These are phyloP conservation scores for Mycena floridula DNA, from an alignment of 768 basidiomycete species.

Conservation along the genomic window DNA sequence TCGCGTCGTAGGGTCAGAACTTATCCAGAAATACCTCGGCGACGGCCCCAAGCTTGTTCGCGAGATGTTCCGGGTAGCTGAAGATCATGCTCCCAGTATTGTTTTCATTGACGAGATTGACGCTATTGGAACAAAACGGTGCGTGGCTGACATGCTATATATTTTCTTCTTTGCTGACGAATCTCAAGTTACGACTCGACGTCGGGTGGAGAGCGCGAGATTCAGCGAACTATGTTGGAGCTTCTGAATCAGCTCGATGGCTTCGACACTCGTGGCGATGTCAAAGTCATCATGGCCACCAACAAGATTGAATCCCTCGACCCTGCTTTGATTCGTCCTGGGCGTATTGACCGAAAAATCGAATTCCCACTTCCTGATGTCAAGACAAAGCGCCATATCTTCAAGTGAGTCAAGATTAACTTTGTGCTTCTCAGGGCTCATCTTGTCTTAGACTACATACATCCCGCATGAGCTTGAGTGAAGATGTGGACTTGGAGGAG, in stretches of 20 bases:
- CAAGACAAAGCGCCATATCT: slow-evolving; percentile 99
- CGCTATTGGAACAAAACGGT: slow-evolving; percentile 97
- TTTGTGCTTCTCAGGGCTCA: neutral
- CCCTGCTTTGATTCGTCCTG: slow-evolving; percentile 96
- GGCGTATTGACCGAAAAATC: slow-evolving; percentile 98
- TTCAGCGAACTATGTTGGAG: slow-evolving; percentile 98
- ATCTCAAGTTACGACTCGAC: slow-evolving; percentile 94
- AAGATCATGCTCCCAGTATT: slow-evolving; percentile 97
- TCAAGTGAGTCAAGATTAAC: slow-evolving; percentile 52
- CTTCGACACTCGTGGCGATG: slow-evolving; percentile 99
- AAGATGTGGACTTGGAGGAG: slow-evolving; percentile 93
- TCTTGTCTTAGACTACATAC: slow-evolving; percentile 66
- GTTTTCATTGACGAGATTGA: slow-evolving; percentile 99
- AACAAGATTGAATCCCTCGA: slow-evolving; percentile 97
- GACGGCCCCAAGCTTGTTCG: slow-evolving; percentile 98
- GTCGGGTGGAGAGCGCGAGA: slow-evolving; percentile 97
- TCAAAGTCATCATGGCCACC: slow-evolving; percentile 99
- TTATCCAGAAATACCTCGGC: slow-evolving; percentile 99
- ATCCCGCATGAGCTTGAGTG: slow-evolving; percentile 83
- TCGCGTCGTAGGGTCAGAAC: slow-evolving; percentile 94
- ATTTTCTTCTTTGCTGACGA: slow-evolving; percentile 5
- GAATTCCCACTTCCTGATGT: slow-evolving; percentile 97
- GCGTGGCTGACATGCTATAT: slow-evolving; percentile 13
- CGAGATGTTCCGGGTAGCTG: slow-evolving; percentile 94
- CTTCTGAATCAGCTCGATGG: slow-evolving; percentile 97